Conservation (phyloP, 2,329 filamentous ascomycete species). For the Hypoxylon sp. region DNA sequence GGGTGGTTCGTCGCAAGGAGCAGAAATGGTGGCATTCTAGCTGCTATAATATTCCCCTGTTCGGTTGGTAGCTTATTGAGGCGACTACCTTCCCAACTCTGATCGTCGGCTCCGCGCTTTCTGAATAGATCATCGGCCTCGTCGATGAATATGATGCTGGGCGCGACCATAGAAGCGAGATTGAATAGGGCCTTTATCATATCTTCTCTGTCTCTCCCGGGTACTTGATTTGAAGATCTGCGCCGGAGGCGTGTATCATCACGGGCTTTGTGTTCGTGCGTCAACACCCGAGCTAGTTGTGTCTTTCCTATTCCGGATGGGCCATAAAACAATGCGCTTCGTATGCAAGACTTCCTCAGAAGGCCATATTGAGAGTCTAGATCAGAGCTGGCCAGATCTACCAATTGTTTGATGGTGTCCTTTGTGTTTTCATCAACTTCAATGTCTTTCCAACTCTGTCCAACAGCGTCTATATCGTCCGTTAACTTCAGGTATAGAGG, state of each 20-base stretch:
- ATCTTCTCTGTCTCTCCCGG: conserved; percentile 80
- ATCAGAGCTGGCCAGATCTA: conserved; percentile 14
- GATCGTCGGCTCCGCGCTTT: conserved; percentile 78
- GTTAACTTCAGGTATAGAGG: background rate
- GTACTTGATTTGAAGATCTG: conserved; percentile 82
- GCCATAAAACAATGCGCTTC: conserved; percentile 78
- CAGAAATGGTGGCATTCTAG: conserved; percentile 33
- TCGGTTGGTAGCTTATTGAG: conserved; percentile 77
- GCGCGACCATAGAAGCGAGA: conserved; percentile 74
- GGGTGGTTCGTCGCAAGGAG: conserved; percentile 31
- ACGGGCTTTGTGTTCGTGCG: conserved; percentile 82
- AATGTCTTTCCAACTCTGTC: conserved; percentile 21
- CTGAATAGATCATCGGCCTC: conserved; percentile 82
- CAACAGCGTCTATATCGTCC: conserved; percentile 1
- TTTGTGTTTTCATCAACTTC: conserved; percentile 16
- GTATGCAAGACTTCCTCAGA: conserved; percentile 9
- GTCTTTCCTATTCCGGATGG: conserved; percentile 85
- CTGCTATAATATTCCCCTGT: conserved; percentile 77
- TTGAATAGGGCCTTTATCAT: conserved; percentile 46
- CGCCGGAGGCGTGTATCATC: conserved; percentile 86
- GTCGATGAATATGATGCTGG: conserved; percentile 75
- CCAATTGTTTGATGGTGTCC: conserved; percentile 16
- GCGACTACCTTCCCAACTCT: conserved; percentile 80
- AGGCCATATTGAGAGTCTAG: conserved; percentile 18
- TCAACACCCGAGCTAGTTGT: conserved; percentile 78